Conservation (phyloP, 202 grass and related monocot species). For the Zoysia matrella region DNA sequence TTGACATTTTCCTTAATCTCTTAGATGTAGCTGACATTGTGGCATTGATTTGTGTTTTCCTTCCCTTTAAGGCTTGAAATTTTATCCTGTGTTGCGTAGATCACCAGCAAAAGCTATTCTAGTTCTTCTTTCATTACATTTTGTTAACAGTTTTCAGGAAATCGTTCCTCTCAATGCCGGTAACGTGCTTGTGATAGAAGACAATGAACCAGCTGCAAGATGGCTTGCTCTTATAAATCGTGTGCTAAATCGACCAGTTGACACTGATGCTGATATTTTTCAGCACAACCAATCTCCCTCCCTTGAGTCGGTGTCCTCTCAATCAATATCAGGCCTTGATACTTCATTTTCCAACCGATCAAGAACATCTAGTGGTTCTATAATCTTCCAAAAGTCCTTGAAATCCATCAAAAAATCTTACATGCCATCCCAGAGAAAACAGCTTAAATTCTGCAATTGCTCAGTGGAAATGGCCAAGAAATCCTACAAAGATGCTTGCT, state of each 20-base stretch:
- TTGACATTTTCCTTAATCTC: slow-evolving; percentile 27
- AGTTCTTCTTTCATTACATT: slow-evolving; percentile 22
- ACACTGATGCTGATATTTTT: slow-evolving; percentile 57
- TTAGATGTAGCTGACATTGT: slow-evolving; percentile 19
- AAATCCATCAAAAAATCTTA: slow-evolving; percentile 88
- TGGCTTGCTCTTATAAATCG: slow-evolving; percentile 92
- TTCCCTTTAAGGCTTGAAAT: neutral
- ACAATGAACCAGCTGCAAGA: slow-evolving; percentile 87
- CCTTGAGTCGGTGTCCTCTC: slow-evolving; percentile 54
- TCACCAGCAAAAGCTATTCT: neutral
- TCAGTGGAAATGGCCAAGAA: slow-evolving; percentile 73
- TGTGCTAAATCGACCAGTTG: slow-evolving; percentile 59
- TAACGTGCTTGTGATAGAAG: slow-evolving; percentile 98
- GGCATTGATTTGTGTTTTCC: slow-evolving; percentile 12
- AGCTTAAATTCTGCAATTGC: slow-evolving; percentile 83
- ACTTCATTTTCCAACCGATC: slow-evolving; percentile 58
- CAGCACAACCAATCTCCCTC: slow-evolving; percentile 50
- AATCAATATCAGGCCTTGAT: slow-evolving; percentile 51
- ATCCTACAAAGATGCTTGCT: slow-evolving; percentile 88
- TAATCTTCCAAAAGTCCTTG: slow-evolving; percentile 85
- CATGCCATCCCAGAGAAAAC: slow-evolving; percentile 69
- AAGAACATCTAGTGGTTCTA: slow-evolving; percentile 59
- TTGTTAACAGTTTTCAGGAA: slow-evolving; percentile 87
- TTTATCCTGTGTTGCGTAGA: neutral
- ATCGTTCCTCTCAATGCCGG: slow-evolving; percentile 99